Percentiles rank a stretch among this genome's conserved stretches.
These are phyloP conservation scores for Diplodia seriata DNA, from an alignment of 2,329 filamentous ascomycete genomes.

Conservation along the genomic window DNA sequence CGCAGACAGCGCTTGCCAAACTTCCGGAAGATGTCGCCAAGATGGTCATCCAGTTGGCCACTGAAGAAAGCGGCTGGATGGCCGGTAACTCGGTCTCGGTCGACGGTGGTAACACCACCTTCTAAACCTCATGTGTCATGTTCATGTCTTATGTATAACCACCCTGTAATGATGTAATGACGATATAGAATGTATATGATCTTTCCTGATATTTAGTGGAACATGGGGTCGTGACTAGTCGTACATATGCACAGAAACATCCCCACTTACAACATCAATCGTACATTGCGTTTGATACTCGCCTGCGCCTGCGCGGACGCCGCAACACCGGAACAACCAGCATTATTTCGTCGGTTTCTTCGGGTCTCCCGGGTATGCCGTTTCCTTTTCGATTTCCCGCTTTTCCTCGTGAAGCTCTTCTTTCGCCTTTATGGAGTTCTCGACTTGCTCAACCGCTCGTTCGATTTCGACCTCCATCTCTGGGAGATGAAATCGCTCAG, in stretches of 20 bases:
- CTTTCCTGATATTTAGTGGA: slow-evolving; percentile 19
- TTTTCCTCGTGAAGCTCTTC: slow-evolving; percentile 48
- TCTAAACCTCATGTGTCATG: slow-evolving; percentile 22
- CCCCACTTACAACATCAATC: slow-evolving; percentile 26
- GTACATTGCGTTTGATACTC: slow-evolving; percentile 16
- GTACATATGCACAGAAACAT: slow-evolving; percentile 24
- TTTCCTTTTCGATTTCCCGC: slow-evolving; percentile 45
- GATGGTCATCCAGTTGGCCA: slow-evolving; percentile 55
- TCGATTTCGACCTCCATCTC: slow-evolving; percentile 63
- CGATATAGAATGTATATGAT: slow-evolving; percentile 27
- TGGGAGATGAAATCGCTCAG: slow-evolving; percentile 56
- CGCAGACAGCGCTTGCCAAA: slow-evolving; percentile 2
- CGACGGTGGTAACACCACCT: slow-evolving; percentile 50
- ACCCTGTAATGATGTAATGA: slow-evolving; percentile 28
- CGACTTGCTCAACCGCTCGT: slow-evolving; percentile 59
- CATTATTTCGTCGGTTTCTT: slow-evolving; percentile 15
- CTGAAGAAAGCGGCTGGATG: slow-evolving; percentile 54
- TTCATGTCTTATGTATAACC: slow-evolving; percentile 35
- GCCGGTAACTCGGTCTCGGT: slow-evolving; percentile 51
- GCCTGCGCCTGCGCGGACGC: slow-evolving; percentile 20
- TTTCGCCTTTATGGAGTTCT: slow-evolving; percentile 51
- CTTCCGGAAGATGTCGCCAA: slow-evolving; percentile 44
- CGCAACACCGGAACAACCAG: background rate
- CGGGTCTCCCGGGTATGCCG: slow-evolving; percentile 34
- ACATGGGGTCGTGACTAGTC: slow-evolving; percentile 15